phyloP scores from a whole-genome alignment of 2,329 filamentous ascomycete genomes.

The Trichophyton equinum region DNA sequence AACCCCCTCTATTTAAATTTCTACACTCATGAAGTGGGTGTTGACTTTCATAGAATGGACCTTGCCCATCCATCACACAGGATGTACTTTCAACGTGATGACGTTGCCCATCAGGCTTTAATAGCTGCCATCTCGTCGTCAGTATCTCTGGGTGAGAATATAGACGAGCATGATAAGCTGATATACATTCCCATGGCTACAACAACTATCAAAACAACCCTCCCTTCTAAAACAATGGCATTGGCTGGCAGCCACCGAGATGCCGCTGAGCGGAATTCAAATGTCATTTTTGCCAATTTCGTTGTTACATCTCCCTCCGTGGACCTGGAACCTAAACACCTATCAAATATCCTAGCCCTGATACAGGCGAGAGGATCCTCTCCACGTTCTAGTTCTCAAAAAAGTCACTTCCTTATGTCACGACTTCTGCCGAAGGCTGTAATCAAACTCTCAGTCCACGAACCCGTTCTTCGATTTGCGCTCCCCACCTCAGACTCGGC shows the following conservation, averaged over 20 bases:
- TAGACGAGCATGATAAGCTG: constrained; percentile 70
- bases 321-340: constrained; percentile 81
- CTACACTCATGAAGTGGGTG: constrained; percentile 90
- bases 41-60: constrained; percentile 85
- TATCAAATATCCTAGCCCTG: constrained; percentile 72
- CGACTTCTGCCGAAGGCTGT: constrained; percentile 85
- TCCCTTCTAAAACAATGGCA: constrained; percentile 87
- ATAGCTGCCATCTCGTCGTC: constrained; percentile 86
- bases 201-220: constrained; percentile 81
- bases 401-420: constrained; percentile 59
- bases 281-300: constrained; percentile 90
- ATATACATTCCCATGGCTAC: constrained; percentile 96
- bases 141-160: constrained; percentile 80
- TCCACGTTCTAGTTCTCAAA: constrained; percentile 34
- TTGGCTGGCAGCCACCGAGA: constrained; percentile 56
- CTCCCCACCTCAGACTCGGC: constrained; percentile 60
- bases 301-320: constrained; percentile 92
- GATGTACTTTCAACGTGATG: constrained; percentile 92
- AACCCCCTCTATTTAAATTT: constrained; percentile 70
- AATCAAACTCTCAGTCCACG: constrained; percentile 92
- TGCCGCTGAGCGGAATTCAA: constrained; percentile 79
- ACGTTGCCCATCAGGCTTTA: constrained; percentile 88
- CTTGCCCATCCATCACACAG: constrained; percentile 86
- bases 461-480: constrained; percentile 82
- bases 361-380: constrained; percentile 44